Base-by-base conservation (phyloP, 306 rosid species). In the Biancaea sappan region DNA sequence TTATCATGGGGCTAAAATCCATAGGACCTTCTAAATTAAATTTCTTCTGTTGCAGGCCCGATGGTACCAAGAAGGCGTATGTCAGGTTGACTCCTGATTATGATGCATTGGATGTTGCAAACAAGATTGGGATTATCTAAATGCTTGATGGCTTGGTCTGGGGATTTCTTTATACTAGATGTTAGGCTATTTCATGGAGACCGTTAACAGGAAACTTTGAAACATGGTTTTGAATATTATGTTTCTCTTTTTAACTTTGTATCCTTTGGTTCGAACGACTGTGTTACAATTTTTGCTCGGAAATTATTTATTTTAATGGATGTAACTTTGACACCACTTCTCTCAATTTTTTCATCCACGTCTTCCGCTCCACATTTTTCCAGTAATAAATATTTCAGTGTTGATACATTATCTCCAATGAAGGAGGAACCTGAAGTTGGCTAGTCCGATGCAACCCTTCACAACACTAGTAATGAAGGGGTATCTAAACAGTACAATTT, bases 41-140 rank as follows among this genome's bases (percentile, higher is more conserved):
- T 19, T 11, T 50, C 6, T 50, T 70, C 8, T 77, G 13, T 66
- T 88, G 68, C 89, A 92, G 97, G 89, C 97, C 96, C 8, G 96
- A 92, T 82, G 96, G 97, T 51, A 90, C 96, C 77, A 92, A 92
- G 85, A 92, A 92, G 87, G 97, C 97, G 3, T 92, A 92, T 76
- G 97, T 92, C 2, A 82, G 92, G 83, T 81, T 92, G 93, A 90
- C 96, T 10, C 97, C 92, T 4, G 97, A 92, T 69, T 88, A 79
- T 9, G 96, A 92, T 82, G 96, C 97, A 4, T 73, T 92, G 78
- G 97, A 92, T 66, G 96, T 92, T 11, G 96, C 97, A 15, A 92
- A 92, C 96, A 92, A 92, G 85, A 92, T 92, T 58, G 97, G 97
- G 5, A 90, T 92, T 26, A 92, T 92, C 83, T 92, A 90, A 88